Base-by-base conservation (phyloP, 352 stramenopile species). In the Elongisporangium undulatum region DNA sequence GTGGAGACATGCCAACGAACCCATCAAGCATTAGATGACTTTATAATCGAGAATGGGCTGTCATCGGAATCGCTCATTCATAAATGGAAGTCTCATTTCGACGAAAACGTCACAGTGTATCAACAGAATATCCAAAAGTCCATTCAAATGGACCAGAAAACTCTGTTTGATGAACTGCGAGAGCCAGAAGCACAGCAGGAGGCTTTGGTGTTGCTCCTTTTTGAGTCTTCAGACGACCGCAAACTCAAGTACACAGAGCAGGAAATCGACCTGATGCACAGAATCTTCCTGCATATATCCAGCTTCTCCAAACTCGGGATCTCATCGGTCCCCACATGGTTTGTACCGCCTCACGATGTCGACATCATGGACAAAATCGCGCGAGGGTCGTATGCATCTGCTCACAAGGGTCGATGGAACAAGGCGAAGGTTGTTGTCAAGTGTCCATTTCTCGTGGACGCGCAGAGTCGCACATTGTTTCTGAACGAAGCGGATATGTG, bases 301-400 rank as follows among this genome's bases (percentile, higher is more conserved):
- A 29, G 50, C 0, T 54, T 63, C 15, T 66, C 63, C 1, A 55
- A 53, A 20, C 49, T 59, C 7, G 23, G 22, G 2, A 55, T 66
- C 0, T 51, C 63, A 2, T 23, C 59, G 29, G 39, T 64, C 10
- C 24, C 57, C 23, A 51, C 24, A 5, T 71, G 64, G 64, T 71
- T 71, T 55, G 54, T 71, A 8, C 64, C 64, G 4, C 29, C 49
- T 17, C 55, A 63, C 21, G 59, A 71, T 52, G 59, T 71, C 26
- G 24, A 64, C n/a, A 29, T 51, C 9, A 34, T 8, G 24, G 24
- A 34, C 7, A 34, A 34, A 34, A 34, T 34, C 7, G 24, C 3
- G 3, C 3, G 7, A 34, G 24, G 24, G 7, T 34, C 24, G 7
- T 34, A 34, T 34, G 24, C 24, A 34, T 34, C 24, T 34, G 24